Conservation (phyloP, 2,329 filamentous ascomycete species). For the Bipolaris victoriae region DNA sequence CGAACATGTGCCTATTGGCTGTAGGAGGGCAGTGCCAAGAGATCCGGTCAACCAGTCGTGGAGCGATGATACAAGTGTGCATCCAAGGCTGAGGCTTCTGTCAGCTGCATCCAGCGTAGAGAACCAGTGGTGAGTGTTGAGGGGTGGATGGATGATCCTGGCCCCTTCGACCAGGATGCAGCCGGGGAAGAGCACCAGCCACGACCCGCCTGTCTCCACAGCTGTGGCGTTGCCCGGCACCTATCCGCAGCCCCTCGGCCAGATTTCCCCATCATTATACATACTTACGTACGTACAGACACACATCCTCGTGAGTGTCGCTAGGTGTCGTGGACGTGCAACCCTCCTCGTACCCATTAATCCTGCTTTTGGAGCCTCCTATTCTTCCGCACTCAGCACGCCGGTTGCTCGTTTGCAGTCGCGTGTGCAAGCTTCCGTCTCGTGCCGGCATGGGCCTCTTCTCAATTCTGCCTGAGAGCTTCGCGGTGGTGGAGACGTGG, state of each 20-base stretch:
- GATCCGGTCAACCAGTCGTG: conserved; percentile 10
- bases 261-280: conserved; percentile 6
- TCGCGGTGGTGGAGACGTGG: conserved; percentile 67
- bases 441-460: conserved; percentile 64
- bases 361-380: not conserved
- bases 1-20: conserved; percentile 18
- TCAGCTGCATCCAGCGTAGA: conserved; percentile 14
- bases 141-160: conserved; percentile 10
- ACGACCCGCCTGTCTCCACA: conserved; percentile 15
- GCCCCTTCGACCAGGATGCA: not conserved
- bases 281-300: not conserved
- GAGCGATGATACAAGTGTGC: conserved; percentile 19
- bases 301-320: not conserved
- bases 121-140: conserved; percentile 22
- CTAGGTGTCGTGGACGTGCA: not conserved
- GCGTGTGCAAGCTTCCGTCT: not conserved
- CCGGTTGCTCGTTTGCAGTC: not conserved
- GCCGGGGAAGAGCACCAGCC: conserved; percentile 20
- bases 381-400: not conserved
- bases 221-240: conserved; percentile 6
- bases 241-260: conserved; percentile 8
- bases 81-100: conserved; percentile 25
- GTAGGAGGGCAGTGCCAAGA: not conserved
- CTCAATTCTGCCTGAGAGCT: conserved; percentile 66
- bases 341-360: not conserved